Evolutionary conservation across 192 early-diverging fungal genomes (phyloP).

Genomic region (Coemansia sp.): DNA sequence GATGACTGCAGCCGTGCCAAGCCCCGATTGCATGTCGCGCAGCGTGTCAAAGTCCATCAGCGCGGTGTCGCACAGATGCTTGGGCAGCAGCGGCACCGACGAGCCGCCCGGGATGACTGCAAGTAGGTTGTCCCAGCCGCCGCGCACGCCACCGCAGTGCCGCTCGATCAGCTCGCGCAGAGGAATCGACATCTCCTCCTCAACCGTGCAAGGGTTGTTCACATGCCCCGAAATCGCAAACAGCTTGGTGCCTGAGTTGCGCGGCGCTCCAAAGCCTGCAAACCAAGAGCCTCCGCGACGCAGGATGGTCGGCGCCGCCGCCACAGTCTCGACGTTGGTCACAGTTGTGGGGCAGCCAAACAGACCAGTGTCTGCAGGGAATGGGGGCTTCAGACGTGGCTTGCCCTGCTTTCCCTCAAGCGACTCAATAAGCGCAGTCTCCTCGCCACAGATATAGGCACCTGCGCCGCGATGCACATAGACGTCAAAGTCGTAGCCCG

Average conservation of each 20-base stretch:
- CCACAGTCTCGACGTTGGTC: constrained; percentile 99
- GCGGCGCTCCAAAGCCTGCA: constrained; percentile 86
- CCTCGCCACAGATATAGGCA: constrained; percentile 98
- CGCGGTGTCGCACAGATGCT: constrained; percentile 83
- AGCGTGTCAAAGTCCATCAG: constrained; percentile 99
- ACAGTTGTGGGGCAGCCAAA: constrained; percentile 99
- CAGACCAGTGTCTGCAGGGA: constrained; percentile 97
- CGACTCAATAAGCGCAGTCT: constrained; percentile 84
- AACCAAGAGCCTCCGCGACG: constrained; percentile 92
- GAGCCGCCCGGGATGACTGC: constrained; percentile 97
- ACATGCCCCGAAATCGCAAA: constrained; percentile 98
- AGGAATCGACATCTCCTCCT: constrained; percentile 99
- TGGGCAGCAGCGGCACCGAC: constrained; percentile 88
- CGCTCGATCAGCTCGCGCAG: constrained; percentile 88
- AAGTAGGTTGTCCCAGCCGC: constrained; percentile 98
- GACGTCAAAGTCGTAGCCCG: constrained; percentile 96
- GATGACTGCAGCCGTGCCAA: constrained; percentile 96
- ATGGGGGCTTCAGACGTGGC: constrained; percentile 97
- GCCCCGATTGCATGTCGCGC: constrained; percentile 87
- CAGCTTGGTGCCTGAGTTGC: constrained; percentile 94
- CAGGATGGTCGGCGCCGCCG: constrained; percentile 94
- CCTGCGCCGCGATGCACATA: constrained; percentile 97
- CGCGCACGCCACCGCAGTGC: constrained; percentile 95
- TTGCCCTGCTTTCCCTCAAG: constrained; percentile 98
- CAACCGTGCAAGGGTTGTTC: constrained; percentile 96